These are phyloP conservation scores for Taphrina communis DNA, from an alignment of 1,139 yeast genomes.

Conservation along the genomic window DNA sequence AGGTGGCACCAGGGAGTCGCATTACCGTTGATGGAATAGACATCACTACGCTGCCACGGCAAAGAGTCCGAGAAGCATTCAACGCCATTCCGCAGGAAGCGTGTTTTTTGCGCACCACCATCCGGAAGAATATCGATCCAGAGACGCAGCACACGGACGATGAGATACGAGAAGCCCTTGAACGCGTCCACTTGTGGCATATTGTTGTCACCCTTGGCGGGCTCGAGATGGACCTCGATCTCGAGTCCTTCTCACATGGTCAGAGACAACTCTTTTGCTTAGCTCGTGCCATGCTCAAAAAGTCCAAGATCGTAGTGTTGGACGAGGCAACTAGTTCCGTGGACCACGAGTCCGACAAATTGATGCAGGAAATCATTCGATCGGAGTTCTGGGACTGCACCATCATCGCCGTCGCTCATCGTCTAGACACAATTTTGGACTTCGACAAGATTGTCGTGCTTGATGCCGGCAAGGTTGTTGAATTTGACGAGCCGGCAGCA, in stretches of 20 bases:
- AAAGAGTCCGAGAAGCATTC: constrained; percentile 79
- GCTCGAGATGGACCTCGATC: constrained; percentile 74
- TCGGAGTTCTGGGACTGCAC: constrained; percentile 70
- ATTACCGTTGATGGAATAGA: constrained; percentile 75
- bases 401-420: constrained; percentile 78
- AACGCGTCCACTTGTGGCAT: constrained; percentile 51
- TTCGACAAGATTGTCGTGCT: constrained; percentile 73
- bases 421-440: constrained; percentile 81
- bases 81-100: constrained; percentile 97
- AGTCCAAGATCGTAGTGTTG: constrained; percentile 63
- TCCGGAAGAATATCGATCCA: constrained; percentile 90
- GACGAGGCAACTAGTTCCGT: constrained; percentile 75
- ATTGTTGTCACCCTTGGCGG: constrained; percentile 68
- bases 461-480: constrained; percentile 69
- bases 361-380: constrained; percentile 55
- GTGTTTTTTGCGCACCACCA: constrained; percentile 90
- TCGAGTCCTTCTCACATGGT: constrained; percentile 59
- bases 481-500: constrained; percentile 61
- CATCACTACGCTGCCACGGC: constrained; percentile 74
- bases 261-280: constrained; percentile 70
- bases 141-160: constrained; percentile 70
- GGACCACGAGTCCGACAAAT: constrained; percentile 72
- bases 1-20: constrained; percentile 68
- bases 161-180: constrained; percentile 63
- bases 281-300: constrained; percentile 67